phyloP scores from a whole-genome alignment of 352 stramenopile species.

The Phytophthora foliorum region DNA sequence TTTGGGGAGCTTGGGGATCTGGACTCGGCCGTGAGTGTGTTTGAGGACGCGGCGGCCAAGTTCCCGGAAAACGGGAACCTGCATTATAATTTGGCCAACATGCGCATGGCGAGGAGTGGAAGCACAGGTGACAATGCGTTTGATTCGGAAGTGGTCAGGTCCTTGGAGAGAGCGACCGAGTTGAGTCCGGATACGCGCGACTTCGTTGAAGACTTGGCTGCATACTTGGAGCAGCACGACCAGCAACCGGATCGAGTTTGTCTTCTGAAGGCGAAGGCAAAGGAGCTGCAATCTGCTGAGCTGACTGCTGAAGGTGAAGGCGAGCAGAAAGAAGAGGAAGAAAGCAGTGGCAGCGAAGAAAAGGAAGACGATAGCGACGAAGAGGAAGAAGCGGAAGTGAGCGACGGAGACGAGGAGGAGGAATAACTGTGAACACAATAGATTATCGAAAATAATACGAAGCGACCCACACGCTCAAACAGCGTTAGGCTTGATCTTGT shows the following conservation, averaged over 20 bases:
- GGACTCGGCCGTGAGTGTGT: constrained; percentile 56
- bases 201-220: constrained; percentile 62
- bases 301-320: constrained; percentile 2
- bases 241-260: constrained; percentile 22
- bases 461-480: constrained; percentile 19
- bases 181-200: constrained; percentile 51
- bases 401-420: constrained; percentile 16
- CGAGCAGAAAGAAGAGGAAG: constrained; percentile 19
- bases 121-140: constrained; percentile 27
- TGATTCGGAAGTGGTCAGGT: constrained; percentile 31
- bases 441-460: constrained; percentile 29
- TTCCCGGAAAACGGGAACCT: constrained; percentile 63
- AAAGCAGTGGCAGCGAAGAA: constrained; percentile 8
- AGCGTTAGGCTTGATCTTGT: constrained; percentile 2
- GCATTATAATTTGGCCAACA: constrained; percentile 78
- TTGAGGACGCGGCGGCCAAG: constrained; percentile 43
- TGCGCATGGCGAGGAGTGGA: constrained; percentile 61
- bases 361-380: constrained; percentile 21
- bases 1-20: constrained; percentile 67
- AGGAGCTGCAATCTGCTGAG: constrained; percentile 11
- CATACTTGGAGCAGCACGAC: constrained; percentile 46
- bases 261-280: constrained; percentile 35
- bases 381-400: constrained; percentile 13
- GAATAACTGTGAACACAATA: constrained; percentile 27
- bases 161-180: constrained; percentile 55